Conservation (phyloP, 2,329 filamentous ascomycete genomes). For the Penicillium sp. region DNA sequence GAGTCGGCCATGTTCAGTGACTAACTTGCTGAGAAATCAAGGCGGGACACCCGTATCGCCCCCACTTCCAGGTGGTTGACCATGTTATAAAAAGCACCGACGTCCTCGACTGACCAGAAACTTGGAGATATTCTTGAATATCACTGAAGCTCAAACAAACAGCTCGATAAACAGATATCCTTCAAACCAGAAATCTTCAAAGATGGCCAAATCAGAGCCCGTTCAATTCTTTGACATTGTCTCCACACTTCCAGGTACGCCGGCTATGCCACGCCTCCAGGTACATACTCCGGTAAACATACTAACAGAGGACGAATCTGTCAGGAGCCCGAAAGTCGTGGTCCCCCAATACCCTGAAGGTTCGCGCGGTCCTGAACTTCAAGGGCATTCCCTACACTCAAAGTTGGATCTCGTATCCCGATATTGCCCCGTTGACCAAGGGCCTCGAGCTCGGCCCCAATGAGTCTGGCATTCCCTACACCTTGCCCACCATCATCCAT, state of each 20-base stretch:
- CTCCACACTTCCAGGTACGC: slow-evolving; percentile 37
- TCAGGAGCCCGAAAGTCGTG: slow-evolving; percentile 39
- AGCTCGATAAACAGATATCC: background rate
- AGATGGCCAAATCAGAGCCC: slow-evolving; percentile 34
- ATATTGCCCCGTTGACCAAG: slow-evolving; percentile 38
- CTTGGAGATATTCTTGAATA: background rate
- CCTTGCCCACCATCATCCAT: slow-evolving; percentile 44
- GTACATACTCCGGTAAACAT: background rate
- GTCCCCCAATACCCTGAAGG: slow-evolving; percentile 38
- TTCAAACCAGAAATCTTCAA: background rate
- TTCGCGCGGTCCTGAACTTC: slow-evolving; percentile 35
- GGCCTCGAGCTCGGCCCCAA: slow-evolving; percentile 32
- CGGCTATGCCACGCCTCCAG: slow-evolving; percentile 1
- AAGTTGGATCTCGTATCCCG: slow-evolving; percentile 35
- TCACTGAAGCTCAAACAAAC: background rate
- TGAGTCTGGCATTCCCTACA: slow-evolving; percentile 31
- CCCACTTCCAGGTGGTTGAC: slow-evolving; percentile 8
- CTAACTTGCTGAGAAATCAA: slow-evolving; percentile 19
- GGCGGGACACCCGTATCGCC: background rate
- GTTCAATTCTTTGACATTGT: slow-evolving; percentile 45
- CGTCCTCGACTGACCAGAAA: background rate
- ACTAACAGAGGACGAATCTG: slow-evolving; percentile 4
- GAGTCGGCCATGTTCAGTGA: background rate
- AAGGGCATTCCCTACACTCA: slow-evolving; percentile 39
- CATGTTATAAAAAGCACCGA: slow-evolving; percentile 2